Conservation (phyloP, 306 rosid species). For the Luffa aegyptiaca region DNA sequence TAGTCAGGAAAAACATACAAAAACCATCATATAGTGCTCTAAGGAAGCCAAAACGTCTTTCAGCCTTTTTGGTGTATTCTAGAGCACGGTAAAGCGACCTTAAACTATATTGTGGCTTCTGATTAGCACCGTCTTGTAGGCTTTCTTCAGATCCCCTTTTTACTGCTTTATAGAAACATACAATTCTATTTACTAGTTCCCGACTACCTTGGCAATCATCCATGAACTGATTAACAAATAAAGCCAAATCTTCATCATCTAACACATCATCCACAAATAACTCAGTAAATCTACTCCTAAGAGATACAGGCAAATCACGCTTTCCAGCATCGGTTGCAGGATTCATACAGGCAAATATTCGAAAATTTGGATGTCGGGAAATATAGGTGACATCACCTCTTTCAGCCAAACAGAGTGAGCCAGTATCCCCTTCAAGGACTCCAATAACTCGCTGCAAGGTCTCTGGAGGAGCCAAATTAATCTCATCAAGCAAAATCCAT, state of each 20-base stretch:
- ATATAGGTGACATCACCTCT: slow-evolving; percentile 77
- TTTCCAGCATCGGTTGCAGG: slow-evolving; percentile 99
- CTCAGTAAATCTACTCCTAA: slow-evolving; percentile 88
- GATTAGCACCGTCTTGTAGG: slow-evolving; percentile 91
- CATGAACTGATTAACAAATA: slow-evolving; percentile 45
- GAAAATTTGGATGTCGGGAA: slow-evolving; percentile 71
- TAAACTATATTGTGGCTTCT: slow-evolving; percentile 86
- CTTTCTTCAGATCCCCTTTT: slow-evolving; percentile 69
- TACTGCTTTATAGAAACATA: slow-evolving; percentile 57
- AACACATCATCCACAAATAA: slow-evolving; percentile 81
- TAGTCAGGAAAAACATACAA: slow-evolving; percentile 69
- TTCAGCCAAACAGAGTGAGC: slow-evolving; percentile 81
- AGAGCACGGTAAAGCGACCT: slow-evolving; percentile 89
- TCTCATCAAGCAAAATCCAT: slow-evolving; percentile 98
- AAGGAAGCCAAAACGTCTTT: slow-evolving; percentile 38
- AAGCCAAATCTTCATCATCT: slow-evolving; percentile 62
- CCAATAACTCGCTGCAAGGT: slow-evolving; percentile 84
- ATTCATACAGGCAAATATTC: slow-evolving; percentile 97
- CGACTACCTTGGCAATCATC: slow-evolving; percentile 22
- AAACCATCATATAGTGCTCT: slow-evolving; percentile 86
- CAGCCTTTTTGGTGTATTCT: slow-evolving; percentile 65
- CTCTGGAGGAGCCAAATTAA: slow-evolving; percentile 96
- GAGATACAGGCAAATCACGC: slow-evolving; percentile 74
- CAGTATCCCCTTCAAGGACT: slow-evolving; percentile 83
- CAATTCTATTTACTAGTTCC: slow-evolving; percentile 38